Percentiles rank a stretch among this genome's conserved stretches.
Evolutionary conservation across 2,329 filamentous ascomycete species (phyloP).

Genomic region (Colletotrichum magnum): DNA sequence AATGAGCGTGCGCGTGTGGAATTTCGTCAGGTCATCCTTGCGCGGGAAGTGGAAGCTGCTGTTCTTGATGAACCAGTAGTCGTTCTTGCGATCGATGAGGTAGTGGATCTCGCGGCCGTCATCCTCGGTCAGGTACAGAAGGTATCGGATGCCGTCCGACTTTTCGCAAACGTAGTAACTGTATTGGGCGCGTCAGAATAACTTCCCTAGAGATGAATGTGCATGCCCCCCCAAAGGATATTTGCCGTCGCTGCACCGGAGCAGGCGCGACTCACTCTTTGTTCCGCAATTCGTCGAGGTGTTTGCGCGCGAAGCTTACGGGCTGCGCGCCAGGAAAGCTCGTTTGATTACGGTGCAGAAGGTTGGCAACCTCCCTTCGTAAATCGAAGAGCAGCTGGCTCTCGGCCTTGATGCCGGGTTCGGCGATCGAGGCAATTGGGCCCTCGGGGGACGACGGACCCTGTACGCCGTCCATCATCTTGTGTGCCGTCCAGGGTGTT

Average conservation of each 20-base stretch:
- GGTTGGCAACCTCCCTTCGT: slow-evolving; percentile 79
- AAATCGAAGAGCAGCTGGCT: slow-evolving; percentile 72
- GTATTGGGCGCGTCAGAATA: slow-evolving; percentile 29
- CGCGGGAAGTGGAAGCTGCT: slow-evolving; percentile 84
- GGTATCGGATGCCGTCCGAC: slow-evolving; percentile 94
- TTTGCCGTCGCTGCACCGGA: not conserved
- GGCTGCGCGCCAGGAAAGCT: slow-evolving; percentile 93
- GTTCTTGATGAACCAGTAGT: slow-evolving; percentile 88
- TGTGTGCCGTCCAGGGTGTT: slow-evolving; percentile 20
- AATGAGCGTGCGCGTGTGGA: slow-evolving; percentile 85
- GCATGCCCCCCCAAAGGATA: no score
- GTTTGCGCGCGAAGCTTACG: slow-evolving; percentile 87
- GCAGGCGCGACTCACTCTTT: slow-evolving; percentile 76
- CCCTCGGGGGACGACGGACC: slow-evolving; percentile 42
- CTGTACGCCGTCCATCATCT: slow-evolving; percentile 41
- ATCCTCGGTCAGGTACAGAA: slow-evolving; percentile 88
- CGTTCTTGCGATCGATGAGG: slow-evolving; percentile 97
- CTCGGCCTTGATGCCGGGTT: slow-evolving; percentile 76
- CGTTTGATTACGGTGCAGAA: slow-evolving; percentile 78
- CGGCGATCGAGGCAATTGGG: slow-evolving; percentile 66
- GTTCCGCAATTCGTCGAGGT: slow-evolving; percentile 84
- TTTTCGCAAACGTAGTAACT: slow-evolving; percentile 99
- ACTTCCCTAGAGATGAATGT: not conserved
- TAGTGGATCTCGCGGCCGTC: slow-evolving; percentile 81
- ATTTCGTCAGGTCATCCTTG: slow-evolving; percentile 73